phyloP scores from a whole-genome alignment of 345 rosid species.

The Lepidium sativum region DNA sequence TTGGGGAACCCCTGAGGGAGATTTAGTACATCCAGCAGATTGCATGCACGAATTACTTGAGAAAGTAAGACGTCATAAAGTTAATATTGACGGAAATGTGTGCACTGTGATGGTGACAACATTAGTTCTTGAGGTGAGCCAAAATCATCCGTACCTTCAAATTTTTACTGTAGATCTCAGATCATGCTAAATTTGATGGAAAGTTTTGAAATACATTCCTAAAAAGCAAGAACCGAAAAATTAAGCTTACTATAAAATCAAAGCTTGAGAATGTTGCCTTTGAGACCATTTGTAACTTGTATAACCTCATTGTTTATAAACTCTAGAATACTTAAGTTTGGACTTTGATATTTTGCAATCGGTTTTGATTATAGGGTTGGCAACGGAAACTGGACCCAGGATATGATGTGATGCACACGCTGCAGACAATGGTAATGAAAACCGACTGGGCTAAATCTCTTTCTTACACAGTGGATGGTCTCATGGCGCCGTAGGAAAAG shows the following conservation, averaged over 20 bases:
- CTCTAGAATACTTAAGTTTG: not conserved
- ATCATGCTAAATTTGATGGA: not conserved
- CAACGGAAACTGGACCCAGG: slow-evolving; percentile 92
- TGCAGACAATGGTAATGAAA: slow-evolving; percentile 72
- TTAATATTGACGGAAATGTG: slow-evolving; percentile 88
- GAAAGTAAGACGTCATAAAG: slow-evolving; percentile 85
- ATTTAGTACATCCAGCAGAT: slow-evolving; percentile 83
- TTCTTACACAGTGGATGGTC: slow-evolving; percentile 84
- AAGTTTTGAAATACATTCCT: not conserved
- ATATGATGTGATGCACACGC: slow-evolving; percentile 80
- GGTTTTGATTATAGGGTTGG: slow-evolving; percentile 64
- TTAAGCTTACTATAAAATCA: not conserved
- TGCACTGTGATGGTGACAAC: slow-evolving; percentile 98
- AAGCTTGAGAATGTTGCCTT: not conserved
- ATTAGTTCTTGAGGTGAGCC: slow-evolving; percentile 92
- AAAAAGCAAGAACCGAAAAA: not conserved
- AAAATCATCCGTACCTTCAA: not conserved
- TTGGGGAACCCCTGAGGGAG: slow-evolving; percentile 93
- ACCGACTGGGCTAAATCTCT: slow-evolving; percentile 98
- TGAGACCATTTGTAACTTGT: too few relatives aligned
- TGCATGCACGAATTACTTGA: slow-evolving; percentile 95
- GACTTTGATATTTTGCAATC: not conserved
- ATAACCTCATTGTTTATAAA: not conserved
- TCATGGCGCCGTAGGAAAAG: slow-evolving; percentile 72
- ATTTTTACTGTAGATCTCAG: not conserved